Base-by-base conservation (phyloP, 306 rosid genomes). In the Vigna mungo region DNA sequence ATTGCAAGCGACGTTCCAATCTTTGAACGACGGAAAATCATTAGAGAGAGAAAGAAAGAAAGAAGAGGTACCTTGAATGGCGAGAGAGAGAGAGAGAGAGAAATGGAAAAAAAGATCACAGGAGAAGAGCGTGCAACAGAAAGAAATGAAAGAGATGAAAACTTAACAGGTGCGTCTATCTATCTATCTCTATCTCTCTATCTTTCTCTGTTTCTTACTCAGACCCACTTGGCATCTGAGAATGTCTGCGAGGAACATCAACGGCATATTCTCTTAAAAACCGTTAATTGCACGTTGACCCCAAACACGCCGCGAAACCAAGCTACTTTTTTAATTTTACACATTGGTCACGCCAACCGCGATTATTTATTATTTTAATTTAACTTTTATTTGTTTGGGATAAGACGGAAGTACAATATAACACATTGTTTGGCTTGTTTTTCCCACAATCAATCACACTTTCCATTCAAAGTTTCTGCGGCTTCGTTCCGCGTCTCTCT, bases 211-310 rank as follows among this genome's bases (percentile, higher is more conserved):
- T 41, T 41, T 41, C 46, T 36, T 37, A 66, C 72, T 52, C 21
- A 68, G 41, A 80, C 68, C 85, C 60, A 65, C 55, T 84, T 58
- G 72, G 88, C 74, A 85, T 86, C 83, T 80, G 76, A 9, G 90
- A 88, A 86, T 80, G 88, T 83, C 78, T 78, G 85, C 7, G 66
- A 84, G 62, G 86, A 86, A 84, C 90, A 78, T 60, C 20, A 67
- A 88, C 54, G 80, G 90, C 81, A 82, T 88, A 78, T 86, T 84
- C 84, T 13, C 63, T 74, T 47, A 34, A 43, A 48, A 49, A 32
- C 30, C 61, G 16, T 70, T 70, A 1, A 53, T 49, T 64, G 21
- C 70, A 64, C 56, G 4, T 32, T 51, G 17, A 71, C 63, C 76
- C 63, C 64, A 74, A 43, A 43, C 12, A 11, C 21, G 16, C 77